Conservation (phyloP, 345 rosid genomes). For the Microcos paniculata region DNA sequence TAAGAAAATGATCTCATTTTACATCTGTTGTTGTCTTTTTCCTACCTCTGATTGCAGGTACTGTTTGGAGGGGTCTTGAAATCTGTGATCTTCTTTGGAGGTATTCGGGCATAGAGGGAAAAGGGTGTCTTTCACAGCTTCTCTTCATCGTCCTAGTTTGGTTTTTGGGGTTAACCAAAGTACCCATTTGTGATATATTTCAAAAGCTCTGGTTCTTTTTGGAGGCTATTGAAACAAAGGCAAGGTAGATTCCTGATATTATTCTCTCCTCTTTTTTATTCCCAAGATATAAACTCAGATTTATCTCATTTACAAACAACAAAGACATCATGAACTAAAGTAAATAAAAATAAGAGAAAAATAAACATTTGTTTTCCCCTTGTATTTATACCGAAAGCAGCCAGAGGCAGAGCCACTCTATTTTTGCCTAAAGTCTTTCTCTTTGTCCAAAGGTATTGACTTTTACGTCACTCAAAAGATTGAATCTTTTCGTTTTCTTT, state of each 20-base stretch:
- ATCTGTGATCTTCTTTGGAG: slow-evolving; percentile 36
- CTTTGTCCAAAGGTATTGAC: background rate
- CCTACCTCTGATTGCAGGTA: slow-evolving; percentile 25
- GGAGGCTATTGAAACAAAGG: slow-evolving; percentile 37
- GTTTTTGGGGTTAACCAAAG: slow-evolving; percentile 14
- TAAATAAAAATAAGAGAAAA: background rate
- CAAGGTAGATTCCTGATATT: slow-evolving; percentile 49
- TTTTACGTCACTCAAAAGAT: background rate
- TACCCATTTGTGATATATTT: slow-evolving; percentile 21
- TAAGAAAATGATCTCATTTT: background rate
- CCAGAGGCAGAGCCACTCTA: background rate
- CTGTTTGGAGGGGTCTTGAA: slow-evolving; percentile 27
- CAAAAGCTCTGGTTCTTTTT: slow-evolving; percentile 22
- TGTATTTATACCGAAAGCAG: slow-evolving; percentile 26
- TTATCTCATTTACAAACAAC: slow-evolving; percentile 12
- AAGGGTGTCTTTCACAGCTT: slow-evolving; percentile 18
- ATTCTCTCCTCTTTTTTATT: slow-evolving; percentile 35
- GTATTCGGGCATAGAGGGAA: background rate
- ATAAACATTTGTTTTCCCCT: slow-evolving; percentile 1
- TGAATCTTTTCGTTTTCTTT: background rate
- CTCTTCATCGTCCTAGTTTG: slow-evolving; percentile 17
- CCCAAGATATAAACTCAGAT: slow-evolving; percentile 24
- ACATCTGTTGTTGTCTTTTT: slow-evolving; percentile 20
- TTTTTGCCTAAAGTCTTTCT: slow-evolving; percentile 5
- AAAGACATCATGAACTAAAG: background rate